phyloP scores from a whole-genome alignment of 352 stramenopile genomes.

The Hyaloperonospora arabidopsidis region DNA sequence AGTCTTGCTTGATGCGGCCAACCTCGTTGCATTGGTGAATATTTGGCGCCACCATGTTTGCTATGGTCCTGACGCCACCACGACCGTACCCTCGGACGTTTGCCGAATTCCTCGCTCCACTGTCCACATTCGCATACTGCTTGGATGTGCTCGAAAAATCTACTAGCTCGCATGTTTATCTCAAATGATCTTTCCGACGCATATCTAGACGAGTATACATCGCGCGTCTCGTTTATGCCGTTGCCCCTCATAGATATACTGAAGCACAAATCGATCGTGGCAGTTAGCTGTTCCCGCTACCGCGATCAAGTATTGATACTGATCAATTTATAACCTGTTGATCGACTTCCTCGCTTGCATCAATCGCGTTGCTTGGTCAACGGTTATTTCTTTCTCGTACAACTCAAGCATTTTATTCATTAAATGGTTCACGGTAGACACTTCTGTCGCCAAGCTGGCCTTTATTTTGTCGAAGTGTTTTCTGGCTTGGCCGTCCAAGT shows the following conservation, averaged over 20 bases:
- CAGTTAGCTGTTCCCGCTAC: background rate
- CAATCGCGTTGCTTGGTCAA: background rate
- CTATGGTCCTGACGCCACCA: background rate
- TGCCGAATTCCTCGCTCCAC: background rate
- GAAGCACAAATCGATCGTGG: conserved; percentile 1
- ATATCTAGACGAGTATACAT: conserved; percentile 1
- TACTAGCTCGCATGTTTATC: conserved; percentile 3
- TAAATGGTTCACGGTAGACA: no score
- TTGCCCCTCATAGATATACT: background rate
- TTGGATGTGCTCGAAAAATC: background rate
- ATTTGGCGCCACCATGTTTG: background rate
- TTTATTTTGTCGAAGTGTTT: no score
- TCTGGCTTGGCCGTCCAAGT: no score
- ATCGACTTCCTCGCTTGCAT: background rate
- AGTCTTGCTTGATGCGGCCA: background rate
- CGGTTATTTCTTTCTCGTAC: background rate
- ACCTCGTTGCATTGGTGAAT: background rate
- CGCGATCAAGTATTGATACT: background rate
- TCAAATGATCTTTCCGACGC: background rate
- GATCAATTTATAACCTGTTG: no score
- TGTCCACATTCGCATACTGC: background rate
- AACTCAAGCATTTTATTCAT: background rate
- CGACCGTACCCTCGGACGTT: background rate
- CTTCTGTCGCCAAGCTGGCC: no score
- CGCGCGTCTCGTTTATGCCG: background rate